Evolutionary conservation across 2,329 filamentous ascomycete species (phyloP), one percentile per base, ranked within the genome.

Genomic region (Mariannaea sp.): DNA sequence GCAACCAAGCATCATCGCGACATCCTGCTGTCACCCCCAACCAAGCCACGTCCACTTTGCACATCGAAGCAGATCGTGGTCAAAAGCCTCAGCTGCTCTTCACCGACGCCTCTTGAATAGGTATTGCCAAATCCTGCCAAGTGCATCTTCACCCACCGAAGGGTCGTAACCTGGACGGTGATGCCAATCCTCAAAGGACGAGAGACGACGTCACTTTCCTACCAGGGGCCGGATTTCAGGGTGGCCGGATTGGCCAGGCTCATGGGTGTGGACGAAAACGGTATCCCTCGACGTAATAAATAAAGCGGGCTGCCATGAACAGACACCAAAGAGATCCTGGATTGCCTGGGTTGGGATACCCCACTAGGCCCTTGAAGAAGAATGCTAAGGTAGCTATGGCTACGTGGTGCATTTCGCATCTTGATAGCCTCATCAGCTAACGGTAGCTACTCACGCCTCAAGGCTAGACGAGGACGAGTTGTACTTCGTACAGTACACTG

Each of bases 11-110:
- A n/a, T n/a, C n/a, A n/a, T n/a, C n/a, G n/a, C n/a, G n/a, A n/a
- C n/a, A n/a, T n/a, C n/a, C n/a, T n/a, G n/a, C n/a, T n/a, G n/a
- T n/a, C n/a, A n/a, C n/a, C n/a, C n/a, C n/a, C n/a, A n/a, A n/a
- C n/a, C n/a, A n/a, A n/a, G n/a, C n/a, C n/a, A n/a, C n/a, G n/a
- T n/a, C n/a, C n/a, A n/a, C n/a, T n/a, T n/a, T n/a, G n/a, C n/a
- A n/a, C n/a, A 47, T 35, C 42, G 48, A 36, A 42, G 58, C 51
- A 40, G 60, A 65, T 64, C 59, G 32, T 29, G 52, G 57, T 59
- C 39, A 58, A 59, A 24, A 5, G 53, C 35, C 58, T 59, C 50
- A 50, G 56, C 44, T 22, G 46, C 44, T 51, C 53, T 53, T 55
- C 30, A 47, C 32, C 49, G 45, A 54, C 24, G 44, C 36, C 40